Evolutionary conservation across 306 rosid species (phyloP), one percentile per base, ranked within the genome.

Genomic region (Carpinus viminea): DNA sequence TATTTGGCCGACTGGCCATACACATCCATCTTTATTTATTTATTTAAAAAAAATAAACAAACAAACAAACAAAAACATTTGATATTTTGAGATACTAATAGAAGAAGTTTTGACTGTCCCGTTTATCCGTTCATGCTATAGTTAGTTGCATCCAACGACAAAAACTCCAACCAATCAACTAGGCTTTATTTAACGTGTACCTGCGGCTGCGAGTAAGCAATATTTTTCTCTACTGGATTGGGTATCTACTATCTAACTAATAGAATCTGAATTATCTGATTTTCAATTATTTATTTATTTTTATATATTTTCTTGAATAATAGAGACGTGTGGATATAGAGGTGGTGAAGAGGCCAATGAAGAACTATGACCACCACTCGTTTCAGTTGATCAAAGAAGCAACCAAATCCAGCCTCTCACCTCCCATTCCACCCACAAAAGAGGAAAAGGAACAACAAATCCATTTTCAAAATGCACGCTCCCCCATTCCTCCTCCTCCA

Each of bases 331-430:
- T 28, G 70, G 50, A 59, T 46, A 69, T 24, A 28, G 20, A 9
- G 64, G 80, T 45, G 78, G 81, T 61, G 38, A 64, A 46, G 64
- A n/a, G 16, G 45, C 65, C 53, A 13, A 73, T 50, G 18, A 65
- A 59, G 73, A 72, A 51, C 15, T 3, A 18, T 11, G 13, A 59
- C 60, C 80, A 80, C 97, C 94, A 92, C 98, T 89, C 92, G 60
- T 89, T 85, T 53, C 68, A 74, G 72, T 78, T 70, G 68, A 70
- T 74, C 61, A 62, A 70, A 78, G 60, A 80, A 80, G 81, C 81
- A 72, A 78, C 93, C 90, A 87, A 83, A 85, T 68, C 90, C 80
- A 74, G 61, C 48, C 82, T 38, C 76, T 41, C 4, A 74, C 75
- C 83, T 59, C 76, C 76, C 76, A 28, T 48, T 68, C 82, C 77